phyloP scores from a whole-genome alignment of 2,329 filamentous ascomycete genomes.

The Claviceps lovelessii region DNA sequence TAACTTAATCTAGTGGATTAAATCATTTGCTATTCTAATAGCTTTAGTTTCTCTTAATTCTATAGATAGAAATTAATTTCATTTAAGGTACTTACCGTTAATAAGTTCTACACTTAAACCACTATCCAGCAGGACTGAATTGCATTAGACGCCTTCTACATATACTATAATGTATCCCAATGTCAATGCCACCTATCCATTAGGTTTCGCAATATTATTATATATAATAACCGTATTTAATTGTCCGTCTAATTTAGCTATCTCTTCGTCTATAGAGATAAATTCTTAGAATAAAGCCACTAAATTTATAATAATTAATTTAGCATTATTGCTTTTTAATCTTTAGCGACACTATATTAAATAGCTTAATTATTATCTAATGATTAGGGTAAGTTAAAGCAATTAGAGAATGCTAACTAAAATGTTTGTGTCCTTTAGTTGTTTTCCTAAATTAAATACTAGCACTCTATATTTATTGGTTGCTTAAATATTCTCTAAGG shows the following conservation, averaged over 20 bases:
- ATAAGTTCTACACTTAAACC: not conserved
- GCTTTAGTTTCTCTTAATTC: not conserved
- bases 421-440: not conserved
- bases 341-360: not conserved
- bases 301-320: not conserved
- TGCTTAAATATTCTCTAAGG: not conserved
- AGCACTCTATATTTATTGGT: not conserved
- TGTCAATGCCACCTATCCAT: not conserved
- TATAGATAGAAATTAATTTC: not conserved
- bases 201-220: not conserved
- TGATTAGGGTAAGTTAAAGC: not conserved
- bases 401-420: not conserved
- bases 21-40: not conserved
- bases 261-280: not conserved
- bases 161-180: not conserved
- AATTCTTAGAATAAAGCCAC: not conserved
- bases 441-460: not conserved
- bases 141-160: not conserved
- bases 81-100: not conserved
- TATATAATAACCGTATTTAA: not conserved
- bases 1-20: not conserved
- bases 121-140: not conserved
- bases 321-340: not conserved
- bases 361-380: not conserved
- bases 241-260: not conserved